Evolutionary conservation across 148 eudicot genomes (phyloP).

Genomic region (Spergularia marina): DNA sequence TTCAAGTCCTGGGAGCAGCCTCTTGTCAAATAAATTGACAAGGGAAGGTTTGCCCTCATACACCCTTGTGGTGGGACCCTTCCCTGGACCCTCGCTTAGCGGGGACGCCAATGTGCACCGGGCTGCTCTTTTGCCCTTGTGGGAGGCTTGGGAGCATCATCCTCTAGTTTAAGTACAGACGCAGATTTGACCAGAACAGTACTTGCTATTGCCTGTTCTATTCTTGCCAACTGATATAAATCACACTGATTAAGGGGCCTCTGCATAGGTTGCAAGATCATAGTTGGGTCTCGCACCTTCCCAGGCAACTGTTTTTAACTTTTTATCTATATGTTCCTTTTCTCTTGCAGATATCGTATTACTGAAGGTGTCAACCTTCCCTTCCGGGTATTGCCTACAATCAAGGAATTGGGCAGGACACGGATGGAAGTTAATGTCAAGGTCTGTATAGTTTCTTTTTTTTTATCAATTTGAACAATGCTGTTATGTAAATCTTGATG

Average conservation of each 20-base stretch:
- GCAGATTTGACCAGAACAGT: background rate
- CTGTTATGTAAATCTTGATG: background rate
- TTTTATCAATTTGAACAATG: background rate
- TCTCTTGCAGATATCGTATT: conserved; percentile 71
- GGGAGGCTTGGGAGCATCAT: background rate
- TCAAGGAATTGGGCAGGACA: conserved; percentile 95
- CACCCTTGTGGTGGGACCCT: too few species aligned
- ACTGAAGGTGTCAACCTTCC: conserved; percentile 99
- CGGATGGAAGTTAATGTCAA: conserved; percentile 99
- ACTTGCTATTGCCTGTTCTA: background rate
- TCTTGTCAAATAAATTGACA: too few species aligned
- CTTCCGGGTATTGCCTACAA: conserved; percentile 93
- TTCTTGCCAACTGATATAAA: background rate
- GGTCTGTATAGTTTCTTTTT: conserved; percentile 45
- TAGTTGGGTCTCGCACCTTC: background rate
- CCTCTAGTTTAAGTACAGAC: background rate
- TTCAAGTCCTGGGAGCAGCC: too few species aligned
- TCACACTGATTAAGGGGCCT: background rate
- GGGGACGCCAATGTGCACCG: too few species aligned
- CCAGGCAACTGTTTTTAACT: background rate
- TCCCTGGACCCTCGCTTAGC: too few species aligned
- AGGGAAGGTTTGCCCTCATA: too few species aligned
- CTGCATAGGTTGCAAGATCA: background rate
- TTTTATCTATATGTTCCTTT: background rate
- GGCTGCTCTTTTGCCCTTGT: too few species aligned